Conservation (phyloP, 139 green algal genomes). For the Gonium pectorale region DNA sequence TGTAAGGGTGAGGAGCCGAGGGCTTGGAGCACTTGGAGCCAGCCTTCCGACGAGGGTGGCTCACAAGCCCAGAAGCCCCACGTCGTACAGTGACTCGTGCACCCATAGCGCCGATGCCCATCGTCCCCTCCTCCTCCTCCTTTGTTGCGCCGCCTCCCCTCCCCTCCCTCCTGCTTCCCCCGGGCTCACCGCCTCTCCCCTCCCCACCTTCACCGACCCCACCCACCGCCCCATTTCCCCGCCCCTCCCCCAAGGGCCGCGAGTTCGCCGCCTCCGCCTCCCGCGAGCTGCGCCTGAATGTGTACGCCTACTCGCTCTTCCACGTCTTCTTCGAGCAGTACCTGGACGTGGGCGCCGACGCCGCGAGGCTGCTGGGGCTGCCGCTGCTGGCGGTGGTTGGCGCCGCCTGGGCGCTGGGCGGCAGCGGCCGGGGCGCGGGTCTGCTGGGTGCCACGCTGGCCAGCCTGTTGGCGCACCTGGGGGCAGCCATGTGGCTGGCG, state of each 20-base stretch:
- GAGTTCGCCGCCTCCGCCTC: conserved; percentile 30
- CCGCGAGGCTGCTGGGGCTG: conserved; percentile 48
- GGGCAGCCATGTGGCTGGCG: conserved; percentile 80
- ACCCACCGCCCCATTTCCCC: not conserved
- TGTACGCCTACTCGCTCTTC: conserved; percentile 93
- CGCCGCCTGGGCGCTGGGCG: conserved; percentile 51
- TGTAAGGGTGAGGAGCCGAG: too few relatives aligned
- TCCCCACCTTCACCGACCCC: not conserved
- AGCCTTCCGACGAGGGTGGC: too few relatives aligned
- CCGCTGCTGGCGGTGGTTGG: conserved; percentile 55
- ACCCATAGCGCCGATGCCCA: too few relatives aligned
- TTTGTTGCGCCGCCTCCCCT: not conserved
- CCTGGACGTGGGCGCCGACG: conserved; percentile 57
- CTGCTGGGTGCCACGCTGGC: conserved; percentile 72
- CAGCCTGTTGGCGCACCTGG: conserved; percentile 83
- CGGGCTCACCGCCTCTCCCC: not conserved
- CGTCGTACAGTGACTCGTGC: too few relatives aligned
- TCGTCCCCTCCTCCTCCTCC: too few relatives aligned
- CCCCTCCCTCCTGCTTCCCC: not conserved
- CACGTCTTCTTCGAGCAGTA: conserved; percentile 98
- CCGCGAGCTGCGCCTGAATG: conserved; percentile 66
- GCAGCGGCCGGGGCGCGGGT: conserved; percentile 62
- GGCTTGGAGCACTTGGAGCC: too few relatives aligned
- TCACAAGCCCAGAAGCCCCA: too few relatives aligned
- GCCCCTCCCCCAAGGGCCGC: not conserved